Percentiles rank a stretch among this genome's conserved stretches.
Conservation (phyloP, 2,329 filamentous ascomycete species). For the Colletotrichum shisoi region DNA sequence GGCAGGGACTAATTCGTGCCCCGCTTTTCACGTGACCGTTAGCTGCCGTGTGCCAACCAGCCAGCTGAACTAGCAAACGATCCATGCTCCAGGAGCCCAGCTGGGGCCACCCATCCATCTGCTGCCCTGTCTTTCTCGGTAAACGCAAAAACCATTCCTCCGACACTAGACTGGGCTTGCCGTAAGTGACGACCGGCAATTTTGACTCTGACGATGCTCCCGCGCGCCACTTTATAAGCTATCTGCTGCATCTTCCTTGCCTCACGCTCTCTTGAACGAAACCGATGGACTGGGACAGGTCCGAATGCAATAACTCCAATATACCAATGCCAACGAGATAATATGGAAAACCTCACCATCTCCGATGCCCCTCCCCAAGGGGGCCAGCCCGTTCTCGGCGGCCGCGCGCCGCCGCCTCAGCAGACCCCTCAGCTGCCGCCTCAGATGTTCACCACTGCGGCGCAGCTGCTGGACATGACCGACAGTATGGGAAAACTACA, state of each 20-base stretch:
- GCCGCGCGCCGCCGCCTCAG: slow-evolving; percentile 52
- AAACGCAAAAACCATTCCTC: slow-evolving; percentile 23
- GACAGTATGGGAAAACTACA: slow-evolving; percentile 75
- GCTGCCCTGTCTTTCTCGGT: not conserved
- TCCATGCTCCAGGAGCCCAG: slow-evolving; percentile 21
- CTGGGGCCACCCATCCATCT: slow-evolving; percentile 10
- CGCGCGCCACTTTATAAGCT: slow-evolving; percentile 18
- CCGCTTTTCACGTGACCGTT: slow-evolving; percentile 38
- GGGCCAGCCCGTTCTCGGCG: slow-evolving; percentile 46
- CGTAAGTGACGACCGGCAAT: slow-evolving; percentile 1
- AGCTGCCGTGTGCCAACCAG: not conserved
- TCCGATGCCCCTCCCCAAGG: slow-evolving; percentile 58
- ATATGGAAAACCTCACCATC: slow-evolving; percentile 64
- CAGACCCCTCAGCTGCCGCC: slow-evolving; percentile 71
- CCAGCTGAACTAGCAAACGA: slow-evolving; percentile 1
- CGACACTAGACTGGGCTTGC: slow-evolving; percentile 12
- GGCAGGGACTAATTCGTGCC: slow-evolving; percentile 35
- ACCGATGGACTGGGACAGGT: slow-evolving; percentile 38
- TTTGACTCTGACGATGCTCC: slow-evolving; percentile 23
- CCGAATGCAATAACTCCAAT: slow-evolving; percentile 34
- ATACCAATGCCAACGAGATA: slow-evolving; percentile 39
- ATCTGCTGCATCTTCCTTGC: slow-evolving; percentile 6
- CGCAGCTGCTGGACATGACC: slow-evolving; percentile 92
- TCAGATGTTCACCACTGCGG: slow-evolving; percentile 98
- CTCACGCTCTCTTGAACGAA: slow-evolving; percentile 10